These are phyloP conservation scores for Ustilago tritici DNA, from an alignment of 1,284 basidiomycete genomes.

Conservation along the genomic window DNA sequence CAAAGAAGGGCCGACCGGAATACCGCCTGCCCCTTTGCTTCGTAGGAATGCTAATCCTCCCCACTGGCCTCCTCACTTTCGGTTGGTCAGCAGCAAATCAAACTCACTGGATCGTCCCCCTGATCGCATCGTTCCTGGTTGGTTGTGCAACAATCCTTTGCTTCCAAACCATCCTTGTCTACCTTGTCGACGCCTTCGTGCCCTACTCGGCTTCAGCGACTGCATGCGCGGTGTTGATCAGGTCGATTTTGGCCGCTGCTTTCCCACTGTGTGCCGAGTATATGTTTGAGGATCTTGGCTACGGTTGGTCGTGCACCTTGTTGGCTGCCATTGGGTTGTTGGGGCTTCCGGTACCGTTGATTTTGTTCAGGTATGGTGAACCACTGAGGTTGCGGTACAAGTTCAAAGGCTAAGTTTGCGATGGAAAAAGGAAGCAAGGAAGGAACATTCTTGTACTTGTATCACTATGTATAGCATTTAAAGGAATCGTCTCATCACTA, in stretches of 20 bases:
- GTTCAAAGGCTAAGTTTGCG: conserved; percentile 41
- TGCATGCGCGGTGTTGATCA: conserved; percentile 68
- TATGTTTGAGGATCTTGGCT: conserved; percentile 71
- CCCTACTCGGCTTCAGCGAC: conserved; percentile 72
- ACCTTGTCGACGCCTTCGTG: conserved; percentile 72
- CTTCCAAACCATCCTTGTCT: conserved; percentile 71
- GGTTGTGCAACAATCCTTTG: conserved; percentile 69
- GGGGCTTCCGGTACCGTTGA: conserved; percentile 70
- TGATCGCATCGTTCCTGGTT: conserved; percentile 57
- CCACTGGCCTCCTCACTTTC: conserved; percentile 71
- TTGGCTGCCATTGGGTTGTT: conserved; percentile 70
- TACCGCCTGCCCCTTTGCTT: conserved; percentile 70
- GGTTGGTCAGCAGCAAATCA: conserved; percentile 53
- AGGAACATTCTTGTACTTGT: conserved; percentile 20
- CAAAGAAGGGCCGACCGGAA: conserved; percentile 57
- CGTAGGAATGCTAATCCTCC: conserved; percentile 72
- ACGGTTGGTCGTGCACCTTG: conserved; percentile 70
- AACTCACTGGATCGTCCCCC: conserved; percentile 55
- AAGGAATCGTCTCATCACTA: neutral
- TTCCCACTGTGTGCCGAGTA: conserved; percentile 71
- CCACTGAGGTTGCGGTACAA: conserved; percentile 60
- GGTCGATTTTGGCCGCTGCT: conserved; percentile 70
- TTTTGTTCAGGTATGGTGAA: conserved; percentile 71
- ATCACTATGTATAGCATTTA: neutral
- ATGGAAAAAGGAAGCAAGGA: neutral